These are phyloP conservation scores for Exophiala aquamarina DNA, from an alignment of 2,329 filamentous ascomycete species.

Conservation along the genomic window DNA sequence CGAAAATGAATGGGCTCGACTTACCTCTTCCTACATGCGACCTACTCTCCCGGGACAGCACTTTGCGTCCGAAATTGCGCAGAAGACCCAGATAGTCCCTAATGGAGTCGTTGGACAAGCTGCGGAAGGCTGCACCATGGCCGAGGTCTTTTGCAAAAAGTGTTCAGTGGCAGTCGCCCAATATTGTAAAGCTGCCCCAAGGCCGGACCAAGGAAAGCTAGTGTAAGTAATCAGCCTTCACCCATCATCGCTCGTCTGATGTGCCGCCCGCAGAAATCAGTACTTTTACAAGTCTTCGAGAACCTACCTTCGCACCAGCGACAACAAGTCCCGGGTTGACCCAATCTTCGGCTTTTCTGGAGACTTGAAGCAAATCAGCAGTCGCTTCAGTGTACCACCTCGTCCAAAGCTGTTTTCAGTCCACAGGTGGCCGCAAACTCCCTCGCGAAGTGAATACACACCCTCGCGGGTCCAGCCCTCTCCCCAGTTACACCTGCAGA, in stretches of 20 bases:
- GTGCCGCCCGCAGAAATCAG: constrained; percentile 13
- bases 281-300: constrained; percentile 28
- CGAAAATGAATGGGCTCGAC: constrained; percentile 27
- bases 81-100: constrained; percentile 24
- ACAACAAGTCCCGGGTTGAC: constrained; percentile 16
- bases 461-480: constrained; percentile 6
- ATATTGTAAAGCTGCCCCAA: constrained; percentile 24
- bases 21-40: constrained; percentile 26
- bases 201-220: constrained; percentile 16
- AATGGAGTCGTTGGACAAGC: constrained; percentile 18
- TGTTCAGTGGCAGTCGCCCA: constrained; percentile 25
- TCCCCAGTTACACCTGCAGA: constrained; percentile 2
- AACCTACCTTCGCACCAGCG: constrained; percentile 23
- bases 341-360: constrained; percentile 18
- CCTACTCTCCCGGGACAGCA: constrained; percentile 20
- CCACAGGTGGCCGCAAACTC: constrained; percentile 12
- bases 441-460: constrained; percentile 1
- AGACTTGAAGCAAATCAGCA: constrained; percentile 3
- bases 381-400: constrained; percentile 9
- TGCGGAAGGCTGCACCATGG: constrained; percentile 25
- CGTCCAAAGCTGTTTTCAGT: constrained; percentile 9
- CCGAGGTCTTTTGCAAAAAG: constrained; percentile 26
- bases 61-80: constrained; percentile 21
- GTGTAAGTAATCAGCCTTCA: constrained; percentile 13
- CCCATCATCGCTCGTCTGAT: not conserved